These are phyloP conservation scores for Plasmodium sp. DNA, from an alignment of 169 alveolate genomes.

Conservation along the genomic window DNA sequence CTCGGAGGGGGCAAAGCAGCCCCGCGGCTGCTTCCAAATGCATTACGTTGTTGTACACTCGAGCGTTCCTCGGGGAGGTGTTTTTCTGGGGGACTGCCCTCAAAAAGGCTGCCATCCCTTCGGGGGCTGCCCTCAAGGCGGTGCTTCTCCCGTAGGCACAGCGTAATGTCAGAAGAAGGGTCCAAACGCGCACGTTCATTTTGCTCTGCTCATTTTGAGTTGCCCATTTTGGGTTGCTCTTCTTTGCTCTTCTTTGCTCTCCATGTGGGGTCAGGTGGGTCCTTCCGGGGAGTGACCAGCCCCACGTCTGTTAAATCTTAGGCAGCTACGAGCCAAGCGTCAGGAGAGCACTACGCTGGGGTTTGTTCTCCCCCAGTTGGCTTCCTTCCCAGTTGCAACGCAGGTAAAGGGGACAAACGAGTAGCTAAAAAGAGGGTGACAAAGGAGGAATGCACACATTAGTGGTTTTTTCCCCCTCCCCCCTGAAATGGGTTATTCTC, in stretches of 20 bases:
- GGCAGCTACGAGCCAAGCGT: neutral
- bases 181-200: slow-evolving; percentile 21
- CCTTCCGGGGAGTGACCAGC: neutral
- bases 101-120: neutral
- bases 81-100: neutral
- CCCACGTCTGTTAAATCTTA: neutral
- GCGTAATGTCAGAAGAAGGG: slow-evolving; percentile 14
- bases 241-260: neutral
- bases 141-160: neutral
- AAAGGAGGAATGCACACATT: neutral
- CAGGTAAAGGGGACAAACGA: neutral
- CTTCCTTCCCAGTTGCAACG: neutral
- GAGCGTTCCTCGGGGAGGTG: neutral
- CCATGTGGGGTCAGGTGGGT: neutral
- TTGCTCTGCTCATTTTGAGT: slow-evolving; percentile 15
- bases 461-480: neutral
- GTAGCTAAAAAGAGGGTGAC: neutral
- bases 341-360: neutral
- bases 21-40: neutral
- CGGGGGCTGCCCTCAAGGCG: slow-evolving; percentile 21
- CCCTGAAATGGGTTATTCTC: neutral
- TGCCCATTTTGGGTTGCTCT: neutral
- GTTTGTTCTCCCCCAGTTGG: neutral
- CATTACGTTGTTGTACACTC: slow-evolving; percentile 50
- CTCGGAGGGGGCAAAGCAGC: neutral